Evolutionary conservation across 305 asterid genomes (phyloP).

Genomic region (Fraxinus ornus): DNA sequence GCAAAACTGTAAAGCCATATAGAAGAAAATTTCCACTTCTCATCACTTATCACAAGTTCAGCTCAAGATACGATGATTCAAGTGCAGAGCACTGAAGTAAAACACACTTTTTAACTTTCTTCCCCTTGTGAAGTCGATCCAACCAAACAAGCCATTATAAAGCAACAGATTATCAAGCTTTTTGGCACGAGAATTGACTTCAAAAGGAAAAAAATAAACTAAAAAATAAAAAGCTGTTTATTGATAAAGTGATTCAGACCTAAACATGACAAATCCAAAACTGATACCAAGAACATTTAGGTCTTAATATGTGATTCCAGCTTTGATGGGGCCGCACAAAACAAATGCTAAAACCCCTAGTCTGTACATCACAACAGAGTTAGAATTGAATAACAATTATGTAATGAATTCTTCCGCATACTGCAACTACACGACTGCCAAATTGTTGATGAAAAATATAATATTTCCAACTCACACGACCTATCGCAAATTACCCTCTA

Average conservation of each 20-base stretch:
- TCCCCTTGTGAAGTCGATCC: neutral
- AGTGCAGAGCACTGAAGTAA: neutral
- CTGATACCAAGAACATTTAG: too few species aligned
- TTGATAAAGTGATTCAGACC: neutral
- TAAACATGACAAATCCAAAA: too few species aligned
- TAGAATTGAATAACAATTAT: neutral
- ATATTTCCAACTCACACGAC: neutral
- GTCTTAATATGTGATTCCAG: neutral
- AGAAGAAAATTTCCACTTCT: neutral
- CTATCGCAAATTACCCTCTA: neutral
- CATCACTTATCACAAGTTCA: neutral
- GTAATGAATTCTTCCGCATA: neutral
- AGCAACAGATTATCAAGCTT: neutral
- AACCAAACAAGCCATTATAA: neutral
- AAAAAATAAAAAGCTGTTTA: neutral
- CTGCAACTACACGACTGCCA: neutral
- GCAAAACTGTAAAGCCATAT: too few species aligned
- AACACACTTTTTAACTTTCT: neutral
- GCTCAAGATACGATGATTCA: neutral
- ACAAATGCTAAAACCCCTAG: neutral
- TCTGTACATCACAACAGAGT: neutral
- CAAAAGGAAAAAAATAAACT: neutral
- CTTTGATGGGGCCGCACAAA: neutral
- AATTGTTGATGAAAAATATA: neutral
- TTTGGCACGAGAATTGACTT: neutral